Evolutionary conservation across 495 filamentous ascomycete species (phyloP), one percentile per base, ranked within the genome.

Genomic region (Penicillium longicatenatum): DNA sequence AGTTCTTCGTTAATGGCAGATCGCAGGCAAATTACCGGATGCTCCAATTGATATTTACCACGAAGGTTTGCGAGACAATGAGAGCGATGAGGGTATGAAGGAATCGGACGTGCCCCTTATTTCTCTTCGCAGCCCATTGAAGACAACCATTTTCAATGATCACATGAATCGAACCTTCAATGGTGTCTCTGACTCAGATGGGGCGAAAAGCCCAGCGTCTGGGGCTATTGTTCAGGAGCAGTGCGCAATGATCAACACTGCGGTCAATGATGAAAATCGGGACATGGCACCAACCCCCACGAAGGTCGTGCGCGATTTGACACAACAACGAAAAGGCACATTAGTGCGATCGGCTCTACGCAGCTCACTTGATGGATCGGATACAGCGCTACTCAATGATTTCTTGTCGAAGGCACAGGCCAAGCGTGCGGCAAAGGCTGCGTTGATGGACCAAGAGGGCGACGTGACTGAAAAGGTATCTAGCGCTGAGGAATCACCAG

Each of bases 341-440:
- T 55, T 76, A 19, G 73, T 76, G 19, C 71, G 74, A 54, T 77
- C 76, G 41, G 74, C 75, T 35, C 62, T 77, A 6, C 68, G 73
- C 49, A 78, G 73, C 62, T 75, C 75, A 19, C 59, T 77, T n/a
- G 75, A 74, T 50, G 75, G 80, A 58, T 82, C 84, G 50, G 84
- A 87, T 70, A 82, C 83, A 2, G 82, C 72, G 47, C 61, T 87
- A 20, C 75, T 88, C 22, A 84, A 83, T 59, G 80, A 82, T 49
- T 88, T 87, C 62, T 70, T 88, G 30, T 82, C 76, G 53, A 82
- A 80, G 45, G 84, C 84, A 16, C 80, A 81, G 54, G 81, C 83
- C 10, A 86, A 78, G 61, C 84, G 84, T 59, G 82, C 79, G 29
- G 82, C 76, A 59, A 83, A 82, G 61, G 67, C 69, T 14, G 62